Evolutionary conservation across 495 filamentous ascomycete genomes (phyloP).

Genomic region (Aspergillus panamensis): DNA sequence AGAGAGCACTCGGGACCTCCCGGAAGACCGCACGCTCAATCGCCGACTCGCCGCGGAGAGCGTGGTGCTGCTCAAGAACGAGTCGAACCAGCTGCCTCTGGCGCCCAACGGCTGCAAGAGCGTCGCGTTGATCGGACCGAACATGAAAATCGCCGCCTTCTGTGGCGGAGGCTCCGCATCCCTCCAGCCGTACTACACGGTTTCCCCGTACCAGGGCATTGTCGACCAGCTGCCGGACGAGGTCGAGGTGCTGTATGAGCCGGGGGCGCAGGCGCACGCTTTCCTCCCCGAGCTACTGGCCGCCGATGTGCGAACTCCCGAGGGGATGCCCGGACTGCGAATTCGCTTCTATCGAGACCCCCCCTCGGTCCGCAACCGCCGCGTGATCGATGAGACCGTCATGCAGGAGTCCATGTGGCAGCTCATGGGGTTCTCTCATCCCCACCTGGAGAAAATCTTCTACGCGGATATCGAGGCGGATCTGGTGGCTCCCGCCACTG

Average conservation of each 20-base stretch:
- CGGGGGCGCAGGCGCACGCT: background rate
- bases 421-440: background rate
- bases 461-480: background rate
- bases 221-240: background rate
- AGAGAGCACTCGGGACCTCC: conserved; percentile 46
- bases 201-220: background rate
- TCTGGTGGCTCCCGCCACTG: background rate
- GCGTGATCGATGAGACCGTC: background rate
- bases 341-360: background rate
- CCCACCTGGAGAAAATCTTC: background rate
- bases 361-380: background rate
- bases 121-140: conserved; percentile 65
- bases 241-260: background rate
- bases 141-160: conserved; percentile 58
- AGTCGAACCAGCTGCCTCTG: conserved; percentile 41
- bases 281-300: background rate
- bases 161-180: conserved; percentile 68
- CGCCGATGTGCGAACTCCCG: background rate
- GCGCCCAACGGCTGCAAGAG: conserved; percentile 48
- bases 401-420: background rate
- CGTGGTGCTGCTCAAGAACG: conserved; percentile 68
- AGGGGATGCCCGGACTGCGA: background rate
- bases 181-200: conserved; percentile 66
- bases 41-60: conserved; percentile 55
- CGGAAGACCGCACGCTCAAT: conserved; percentile 53